Percentiles rank a stretch among this genome's conserved stretches.
Evolutionary conservation across 2,329 filamentous ascomycete species (phyloP).

Genomic region (Colletotrichum costaricense): DNA sequence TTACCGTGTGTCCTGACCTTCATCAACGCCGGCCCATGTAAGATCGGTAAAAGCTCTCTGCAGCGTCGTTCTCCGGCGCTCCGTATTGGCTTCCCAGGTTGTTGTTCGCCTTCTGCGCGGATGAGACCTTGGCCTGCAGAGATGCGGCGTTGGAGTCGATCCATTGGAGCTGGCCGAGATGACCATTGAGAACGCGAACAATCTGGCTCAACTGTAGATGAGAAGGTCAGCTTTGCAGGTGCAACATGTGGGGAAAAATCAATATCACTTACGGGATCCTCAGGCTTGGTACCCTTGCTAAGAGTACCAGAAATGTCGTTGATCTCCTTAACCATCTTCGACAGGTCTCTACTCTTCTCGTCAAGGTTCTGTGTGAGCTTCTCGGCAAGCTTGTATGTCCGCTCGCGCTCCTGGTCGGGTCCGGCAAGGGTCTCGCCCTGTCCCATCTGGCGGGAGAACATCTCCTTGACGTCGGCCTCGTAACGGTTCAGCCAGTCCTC

Average conservation of each 20-base stretch:
- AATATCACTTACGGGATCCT: constrained; percentile 78
- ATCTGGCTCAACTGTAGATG: constrained; percentile 86
- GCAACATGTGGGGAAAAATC: not conserved
- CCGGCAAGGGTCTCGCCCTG: constrained; percentile 81
- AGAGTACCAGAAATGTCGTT: constrained; percentile 91
- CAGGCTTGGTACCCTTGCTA: constrained; percentile 88
- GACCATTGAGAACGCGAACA: constrained; percentile 92
- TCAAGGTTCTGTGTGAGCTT: constrained; percentile 90
- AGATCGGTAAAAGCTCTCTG: constrained; percentile 91
- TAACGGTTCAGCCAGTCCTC: constrained; percentile 90
- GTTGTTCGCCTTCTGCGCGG: constrained; percentile 83
- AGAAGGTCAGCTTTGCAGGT: constrained; percentile 39
- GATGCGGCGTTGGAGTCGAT: constrained; percentile 88
- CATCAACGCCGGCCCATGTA: constrained; percentile 79
- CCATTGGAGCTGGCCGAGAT: constrained; percentile 90
- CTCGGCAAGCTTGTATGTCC: constrained; percentile 96
- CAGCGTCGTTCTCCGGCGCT: constrained; percentile 74
- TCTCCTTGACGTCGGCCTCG: constrained; percentile 89
- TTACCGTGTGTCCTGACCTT: constrained; percentile 27
- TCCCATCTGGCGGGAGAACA: constrained; percentile 85
- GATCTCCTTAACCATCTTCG: constrained; percentile 98
- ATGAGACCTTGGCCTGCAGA: constrained; percentile 83
- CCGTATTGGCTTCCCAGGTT: constrained; percentile 68
- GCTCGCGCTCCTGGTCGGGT: constrained; percentile 94
- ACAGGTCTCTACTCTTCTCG: constrained; percentile 92